A percentile compares a stretch with the other conserved stretches of the same genome.
phyloP scores from a whole-genome alignment of 2,329 filamentous ascomycete species.

The Botryosphaeria dothidea region DNA sequence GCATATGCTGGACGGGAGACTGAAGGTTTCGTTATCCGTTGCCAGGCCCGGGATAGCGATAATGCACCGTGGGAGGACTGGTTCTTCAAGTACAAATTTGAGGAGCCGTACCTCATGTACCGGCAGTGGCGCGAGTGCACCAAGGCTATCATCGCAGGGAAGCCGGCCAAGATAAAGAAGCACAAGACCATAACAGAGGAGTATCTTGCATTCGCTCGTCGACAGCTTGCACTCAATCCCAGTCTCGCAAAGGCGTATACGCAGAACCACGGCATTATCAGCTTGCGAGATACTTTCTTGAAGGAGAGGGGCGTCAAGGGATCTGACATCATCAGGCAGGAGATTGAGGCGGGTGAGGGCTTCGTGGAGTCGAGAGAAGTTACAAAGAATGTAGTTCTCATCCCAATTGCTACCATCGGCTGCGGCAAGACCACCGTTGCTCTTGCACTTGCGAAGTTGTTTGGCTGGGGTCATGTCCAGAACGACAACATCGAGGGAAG shows the following conservation, averaged over 20 bases:
- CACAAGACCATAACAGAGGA: slow-evolving; percentile 88
- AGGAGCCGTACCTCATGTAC: slow-evolving; percentile 98
- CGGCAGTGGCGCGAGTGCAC: slow-evolving; percentile 98
- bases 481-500: slow-evolving; percentile 93
- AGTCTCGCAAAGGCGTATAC: slow-evolving; percentile 71
- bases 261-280: slow-evolving; percentile 92
- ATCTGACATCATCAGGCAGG: slow-evolving; percentile 79
- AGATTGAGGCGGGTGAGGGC: slow-evolving; percentile 58
- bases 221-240: slow-evolving; percentile 68
- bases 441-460: slow-evolving; percentile 76
- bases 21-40: slow-evolving; percentile 95
- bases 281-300: slow-evolving; percentile 84
- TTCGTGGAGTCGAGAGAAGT: slow-evolving; percentile 55
- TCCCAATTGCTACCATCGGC: slow-evolving; percentile 88
- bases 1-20: slow-evolving; percentile 89
- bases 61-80: slow-evolving; percentile 73
- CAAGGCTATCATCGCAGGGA: slow-evolving; percentile 78
- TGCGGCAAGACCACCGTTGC: slow-evolving; percentile 96
- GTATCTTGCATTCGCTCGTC: slow-evolving; percentile 80
- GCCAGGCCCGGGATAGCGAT: slow-evolving; percentile 63
- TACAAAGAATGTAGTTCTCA: slow-evolving; percentile 72
- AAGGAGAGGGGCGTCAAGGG: slow-evolving; percentile 81
- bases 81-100: slow-evolving; percentile 99
- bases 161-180: slow-evolving; percentile 76
- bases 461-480: slow-evolving; percentile 89